A percentile compares a stretch with the other conserved stretches of the same genome.
These are phyloP conservation scores for Fusarium burgessii DNA, from an alignment of 2,329 filamentous ascomycete genomes.

Conservation along the genomic window DNA sequence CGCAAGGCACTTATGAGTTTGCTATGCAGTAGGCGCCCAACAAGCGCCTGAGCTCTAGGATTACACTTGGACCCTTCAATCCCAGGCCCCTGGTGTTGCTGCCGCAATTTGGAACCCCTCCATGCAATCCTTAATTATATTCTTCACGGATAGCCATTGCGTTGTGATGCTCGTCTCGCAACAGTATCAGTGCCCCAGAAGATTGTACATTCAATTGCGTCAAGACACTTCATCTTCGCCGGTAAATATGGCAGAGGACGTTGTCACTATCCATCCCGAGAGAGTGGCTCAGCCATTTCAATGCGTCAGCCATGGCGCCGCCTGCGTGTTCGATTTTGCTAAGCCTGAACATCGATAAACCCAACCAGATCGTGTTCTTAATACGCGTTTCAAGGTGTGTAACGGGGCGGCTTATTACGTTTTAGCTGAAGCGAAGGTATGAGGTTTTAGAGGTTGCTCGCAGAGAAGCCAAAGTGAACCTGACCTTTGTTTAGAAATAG, in stretches of 20 bases:
- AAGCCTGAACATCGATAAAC: neutral
- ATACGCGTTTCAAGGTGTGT: constrained; percentile 8
- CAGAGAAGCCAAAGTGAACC: constrained; percentile 9
- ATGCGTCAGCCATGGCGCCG: constrained; percentile 46
- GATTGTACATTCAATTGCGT: neutral
- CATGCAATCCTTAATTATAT: constrained; percentile 22
- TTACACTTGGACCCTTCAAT: constrained; percentile 21
- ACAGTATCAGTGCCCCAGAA: neutral
- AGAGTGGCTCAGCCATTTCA: constrained; percentile 42
- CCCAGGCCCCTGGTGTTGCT: constrained; percentile 29
- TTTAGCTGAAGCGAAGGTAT: constrained; percentile 9
- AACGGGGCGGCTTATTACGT: neutral
- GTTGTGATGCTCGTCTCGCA: neutral
- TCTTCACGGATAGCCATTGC: neutral
- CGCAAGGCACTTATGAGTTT: constrained; percentile 15
- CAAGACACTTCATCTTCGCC: neutral
- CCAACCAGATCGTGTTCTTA: constrained; percentile 11
- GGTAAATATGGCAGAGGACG: neutral
- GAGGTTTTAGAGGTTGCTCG: neutral
- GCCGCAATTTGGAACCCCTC: constrained; percentile 31
- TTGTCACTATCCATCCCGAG: constrained; percentile 5
- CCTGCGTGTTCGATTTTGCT: constrained; percentile 32
- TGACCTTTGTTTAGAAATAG: neutral
- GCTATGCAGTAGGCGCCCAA: constrained; percentile 37
- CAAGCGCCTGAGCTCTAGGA: constrained; percentile 24